Base-by-base conservation (phyloP, 108 stramenopile genomes). In the Epithemia pelagica region DNA sequence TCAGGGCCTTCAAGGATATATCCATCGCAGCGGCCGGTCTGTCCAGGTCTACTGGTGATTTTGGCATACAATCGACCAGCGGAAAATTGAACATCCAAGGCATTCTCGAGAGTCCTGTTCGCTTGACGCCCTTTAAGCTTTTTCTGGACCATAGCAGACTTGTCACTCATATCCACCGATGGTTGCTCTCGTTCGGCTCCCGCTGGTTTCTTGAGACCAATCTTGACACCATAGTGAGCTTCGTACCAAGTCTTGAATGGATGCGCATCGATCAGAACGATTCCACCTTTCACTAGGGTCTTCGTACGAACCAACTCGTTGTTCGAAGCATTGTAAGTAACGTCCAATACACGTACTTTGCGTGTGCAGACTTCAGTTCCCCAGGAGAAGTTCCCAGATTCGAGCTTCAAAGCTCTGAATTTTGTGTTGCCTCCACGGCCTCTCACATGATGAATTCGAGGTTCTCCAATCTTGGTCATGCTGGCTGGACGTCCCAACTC, bases 221-320 rank as follows among this genome's bases (percentile, higher is more conserved):
- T 82, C 83, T 85, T 82, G 32, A 96, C 83, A 32, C 97, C 96
- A 67, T 99, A 99, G 92, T 99, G 97, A 62, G 80, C 70, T 77
- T 99, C 97, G 73, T 98, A 99, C 96, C 96, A 98, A 30, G 81
- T 69, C 78, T 96, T 96, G 94, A 99, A 98, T 33, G 99, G 96
- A 64, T 96, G 88, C 55, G 96, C 97, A 82, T 99, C 99, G 60
- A 99, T 90, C 64, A 96, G 69, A 52, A 99, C 83, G 71, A 99
- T 96, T 57, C 95, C 90, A 56, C 96, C 96, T 94, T 99, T 99
- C 37, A 99, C 99, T 22, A 99, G 89, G 10, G 99, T 99, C 97
- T 99, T 99, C 78, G 99, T 99, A 75, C 99, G 96, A 66, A 99
- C 98, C 72, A 99, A 82, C 81, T 99, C 99, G 94, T 99, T 99